Conservation (phyloP, 768 basidiomycete genomes). For the Gymnopilus junonius region DNA sequence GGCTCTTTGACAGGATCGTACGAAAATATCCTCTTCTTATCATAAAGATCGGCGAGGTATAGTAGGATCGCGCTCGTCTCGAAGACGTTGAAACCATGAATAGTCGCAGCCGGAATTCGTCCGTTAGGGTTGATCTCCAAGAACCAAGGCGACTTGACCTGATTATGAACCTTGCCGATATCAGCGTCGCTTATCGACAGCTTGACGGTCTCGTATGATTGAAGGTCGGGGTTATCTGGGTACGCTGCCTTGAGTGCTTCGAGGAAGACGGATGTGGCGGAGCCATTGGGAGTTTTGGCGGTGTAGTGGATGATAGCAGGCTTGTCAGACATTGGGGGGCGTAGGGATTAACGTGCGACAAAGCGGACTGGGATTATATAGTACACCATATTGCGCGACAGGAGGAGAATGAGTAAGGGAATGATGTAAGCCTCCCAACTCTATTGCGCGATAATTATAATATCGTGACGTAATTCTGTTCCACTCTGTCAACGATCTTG, state of each 20-base stretch:
- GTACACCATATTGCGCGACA: background rate
- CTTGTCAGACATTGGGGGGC: background rate
- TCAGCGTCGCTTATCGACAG: constrained; percentile 41
- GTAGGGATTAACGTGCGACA: background rate
- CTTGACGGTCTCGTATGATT: constrained; percentile 46
- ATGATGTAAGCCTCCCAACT: constrained; percentile 2
- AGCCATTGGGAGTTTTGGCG: constrained; percentile 57
- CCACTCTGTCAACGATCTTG: too few species aligned
- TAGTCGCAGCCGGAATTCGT: constrained; percentile 68
- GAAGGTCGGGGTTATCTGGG: constrained; percentile 22
- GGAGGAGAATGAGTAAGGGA: background rate
- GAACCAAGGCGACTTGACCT: constrained; percentile 55
- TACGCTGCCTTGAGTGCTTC: constrained; percentile 65
- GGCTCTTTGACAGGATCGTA: constrained; percentile 58
- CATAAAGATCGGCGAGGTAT: constrained; percentile 80
- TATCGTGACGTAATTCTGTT: too few species aligned
- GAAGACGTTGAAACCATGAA: constrained; percentile 69
- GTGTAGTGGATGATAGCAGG: background rate
- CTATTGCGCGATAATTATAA: too few species aligned
- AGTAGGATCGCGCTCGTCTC: constrained; percentile 82
- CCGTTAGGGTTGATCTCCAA: constrained; percentile 75
- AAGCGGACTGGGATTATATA: background rate
- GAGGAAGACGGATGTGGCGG: constrained; percentile 49
- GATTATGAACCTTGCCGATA: constrained; percentile 64
- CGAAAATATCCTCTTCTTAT: constrained; percentile 68